Evolutionary conservation across 1,284 basidiomycete genomes (phyloP), one percentile per base, ranked within the genome.

Genomic region (Sphaerobolus stellatus): DNA sequence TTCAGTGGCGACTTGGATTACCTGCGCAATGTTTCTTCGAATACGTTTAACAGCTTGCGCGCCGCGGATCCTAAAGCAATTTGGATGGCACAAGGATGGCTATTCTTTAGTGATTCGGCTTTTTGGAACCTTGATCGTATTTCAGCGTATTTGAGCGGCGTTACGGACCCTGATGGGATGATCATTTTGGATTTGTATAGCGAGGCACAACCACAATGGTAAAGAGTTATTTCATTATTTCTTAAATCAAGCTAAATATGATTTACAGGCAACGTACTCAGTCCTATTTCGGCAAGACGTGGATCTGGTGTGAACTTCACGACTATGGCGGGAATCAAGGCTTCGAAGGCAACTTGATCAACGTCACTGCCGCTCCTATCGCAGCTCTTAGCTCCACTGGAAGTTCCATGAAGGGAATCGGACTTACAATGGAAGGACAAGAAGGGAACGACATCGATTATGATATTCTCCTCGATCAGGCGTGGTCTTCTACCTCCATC

Each of bases 21-120:
- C 63, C 66, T 77, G 8, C 51, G 60, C 20, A 65, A 62, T 50
- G 65, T 74, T 51, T 62, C 72, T 4, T 61, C 66, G 5, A 63
- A 52, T 46, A 77, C 74, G 1, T 68, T 74, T 31, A 61, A 67
- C 7, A 70, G 70, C 45, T 62, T 77, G 44, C 70, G 68, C 3
- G 68, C 68, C 5, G 71, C 69, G 5, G 75, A 78, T 46, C 68
- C 73, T 2, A 59, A 73, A 25, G 75, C 73, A 6, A 56, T 71
- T 13, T 77, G 75, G 75, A 64, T 77, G 54, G 71, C 76, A 69
- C 73, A 77, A 45, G 76, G 75, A 31, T 77, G 76, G 76, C 58
- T 76, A 44, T 76, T 77, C 62, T 74, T 70, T 58, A 64, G 60
- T 30, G 62, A 61, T 29, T 58, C 64, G 29, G 46, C 62, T 1